Percentiles rank a stretch among this genome's conserved stretches.
Evolutionary conservation across 1,284 basidiomycete genomes (phyloP).

Genomic region (Ganoderma multipileum): DNA sequence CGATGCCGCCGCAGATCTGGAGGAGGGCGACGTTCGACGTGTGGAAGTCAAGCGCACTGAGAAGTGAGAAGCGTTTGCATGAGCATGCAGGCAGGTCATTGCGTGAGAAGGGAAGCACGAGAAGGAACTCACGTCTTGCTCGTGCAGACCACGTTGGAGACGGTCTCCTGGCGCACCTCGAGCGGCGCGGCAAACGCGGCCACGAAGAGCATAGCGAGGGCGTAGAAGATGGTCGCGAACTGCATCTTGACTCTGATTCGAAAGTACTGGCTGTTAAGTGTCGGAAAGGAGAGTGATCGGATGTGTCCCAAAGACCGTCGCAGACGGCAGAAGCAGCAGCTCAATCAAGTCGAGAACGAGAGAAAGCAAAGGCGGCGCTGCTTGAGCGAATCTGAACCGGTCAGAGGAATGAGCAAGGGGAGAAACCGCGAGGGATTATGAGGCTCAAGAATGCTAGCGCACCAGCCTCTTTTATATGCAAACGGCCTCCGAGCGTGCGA

Average conservation of each 20-base stretch:
- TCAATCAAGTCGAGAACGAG: constrained; percentile 18
- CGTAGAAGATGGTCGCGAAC: constrained; percentile 29
- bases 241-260: constrained; percentile 23
- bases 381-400: constrained; percentile 32
- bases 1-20: constrained; percentile 43
- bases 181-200: constrained; percentile 37
- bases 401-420: constrained; percentile 26
- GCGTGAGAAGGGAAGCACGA: not conserved
- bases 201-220: constrained; percentile 26
- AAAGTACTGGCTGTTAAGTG: not conserved
- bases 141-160: constrained; percentile 36
- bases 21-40: constrained; percentile 42
- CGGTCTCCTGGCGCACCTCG: constrained; percentile 32
- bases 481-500: not conserved
- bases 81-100: not conserved
- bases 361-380: constrained; percentile 21
- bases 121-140: constrained; percentile 21
- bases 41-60: constrained; percentile 41
- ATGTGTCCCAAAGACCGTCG: constrained; percentile 31
- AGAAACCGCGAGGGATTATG: constrained; percentile 3
- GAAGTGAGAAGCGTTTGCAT: not conserved
- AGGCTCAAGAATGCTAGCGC: not conserved
- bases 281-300: constrained; percentile 8
- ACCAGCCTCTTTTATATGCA: constrained; percentile 10
- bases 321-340: constrained; percentile 32